Evolutionary conservation across 345 rosid genomes (phyloP).

Genomic region (Cochlearia excelsa): DNA sequence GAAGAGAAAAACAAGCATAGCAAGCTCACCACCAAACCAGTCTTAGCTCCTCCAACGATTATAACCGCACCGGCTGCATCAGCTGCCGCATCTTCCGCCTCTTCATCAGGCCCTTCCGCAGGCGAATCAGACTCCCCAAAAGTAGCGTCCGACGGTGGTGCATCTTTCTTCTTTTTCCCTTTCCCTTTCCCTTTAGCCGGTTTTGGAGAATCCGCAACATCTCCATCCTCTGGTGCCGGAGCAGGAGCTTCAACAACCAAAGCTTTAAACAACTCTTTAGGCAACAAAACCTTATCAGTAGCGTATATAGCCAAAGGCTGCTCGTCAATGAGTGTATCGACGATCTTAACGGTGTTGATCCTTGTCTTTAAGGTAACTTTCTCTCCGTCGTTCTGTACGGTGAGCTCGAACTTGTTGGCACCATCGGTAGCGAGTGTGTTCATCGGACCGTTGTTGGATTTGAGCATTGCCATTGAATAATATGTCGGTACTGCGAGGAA

Average conservation of each 20-base stretch:
- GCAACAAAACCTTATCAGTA: slow-evolving; percentile 64
- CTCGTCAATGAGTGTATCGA: slow-evolving; percentile 66
- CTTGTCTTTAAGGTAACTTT: slow-evolving; percentile 71
- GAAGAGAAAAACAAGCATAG: slow-evolving; percentile 33
- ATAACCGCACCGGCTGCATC: slow-evolving; percentile 53
- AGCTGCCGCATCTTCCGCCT: slow-evolving; percentile 49
- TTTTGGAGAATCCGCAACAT: slow-evolving; percentile 65
- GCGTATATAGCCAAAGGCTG: slow-evolving; percentile 78
- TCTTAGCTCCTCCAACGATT: slow-evolving; percentile 36
- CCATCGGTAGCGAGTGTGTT: slow-evolving; percentile 95
- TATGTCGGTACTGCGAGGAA: slow-evolving; percentile 74
- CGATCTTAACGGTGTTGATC: slow-evolving; percentile 59
- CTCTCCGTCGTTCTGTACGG: slow-evolving; percentile 80
- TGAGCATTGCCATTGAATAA: slow-evolving; percentile 67
- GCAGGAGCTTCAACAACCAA: slow-evolving; percentile 66
- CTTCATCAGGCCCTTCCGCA: slow-evolving; percentile 60
- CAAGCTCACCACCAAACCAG: slow-evolving; percentile 44
- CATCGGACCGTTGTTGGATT: slow-evolving; percentile 79
- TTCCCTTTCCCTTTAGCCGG: slow-evolving; percentile 41
- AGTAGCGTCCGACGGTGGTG: slow-evolving; percentile 28
- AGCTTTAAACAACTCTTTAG: slow-evolving; percentile 70
- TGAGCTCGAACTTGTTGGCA: slow-evolving; percentile 68
- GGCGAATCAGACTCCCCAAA: slow-evolving; percentile 58
- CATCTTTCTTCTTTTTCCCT: slow-evolving; percentile 26
- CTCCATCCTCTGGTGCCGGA: slow-evolving; percentile 44